Base-by-base conservation (phyloP, 768 basidiomycete genomes). In the Phanerochaete carnosa region DNA sequence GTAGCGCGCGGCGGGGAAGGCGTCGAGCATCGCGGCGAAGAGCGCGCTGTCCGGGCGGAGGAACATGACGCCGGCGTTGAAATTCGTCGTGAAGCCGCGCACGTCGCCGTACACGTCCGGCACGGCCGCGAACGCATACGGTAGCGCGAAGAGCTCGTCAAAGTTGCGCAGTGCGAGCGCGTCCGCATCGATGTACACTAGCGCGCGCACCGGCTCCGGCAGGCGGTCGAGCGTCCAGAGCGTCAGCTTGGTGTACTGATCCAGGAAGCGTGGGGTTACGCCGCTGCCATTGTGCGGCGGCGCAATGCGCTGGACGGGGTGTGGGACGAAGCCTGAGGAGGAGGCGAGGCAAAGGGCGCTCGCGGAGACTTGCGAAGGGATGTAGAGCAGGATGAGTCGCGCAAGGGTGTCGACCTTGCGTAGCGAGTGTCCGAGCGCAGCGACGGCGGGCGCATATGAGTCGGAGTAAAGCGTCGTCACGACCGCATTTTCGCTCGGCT, bases 161-260 rank as follows among this genome's bases (percentile, higher is more conserved):
- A 80, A 74, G 61, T 78, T 77, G 37, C 68, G 68, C 8, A 69
- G 73, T 22, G 76, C 78, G 63, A 79, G 73, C 16, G 76, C 77
- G 69, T 80, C 78, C n/a, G 75, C 74, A 62, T 77, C 74, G 59
- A 80, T 70, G 64, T 79, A 79, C 29, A 79, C 71, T 15, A 74
- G 70, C 43, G 67, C 54, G 32, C 69, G 60, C 59, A 76, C 64
- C 37, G 75, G 72, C 29, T 23, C 23, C 29, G 28, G 23, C 1
- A 68, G 52, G 47, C 51, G 45, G 51, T 75, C 73, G 35, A 80
- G 65, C 49, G 65, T 68, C 79, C 79, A 80, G 6, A 80, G 69
- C 37, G 71, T 72, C 9, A 80, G 71, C 60, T 79, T 80, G 13
- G 79, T 78, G 71, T 77, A 80, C 56, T 77, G 75, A 65, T 80